Conservation (phyloP, 2,329 filamentous ascomycete species). For the Aspergillus quadrilineatus region DNA sequence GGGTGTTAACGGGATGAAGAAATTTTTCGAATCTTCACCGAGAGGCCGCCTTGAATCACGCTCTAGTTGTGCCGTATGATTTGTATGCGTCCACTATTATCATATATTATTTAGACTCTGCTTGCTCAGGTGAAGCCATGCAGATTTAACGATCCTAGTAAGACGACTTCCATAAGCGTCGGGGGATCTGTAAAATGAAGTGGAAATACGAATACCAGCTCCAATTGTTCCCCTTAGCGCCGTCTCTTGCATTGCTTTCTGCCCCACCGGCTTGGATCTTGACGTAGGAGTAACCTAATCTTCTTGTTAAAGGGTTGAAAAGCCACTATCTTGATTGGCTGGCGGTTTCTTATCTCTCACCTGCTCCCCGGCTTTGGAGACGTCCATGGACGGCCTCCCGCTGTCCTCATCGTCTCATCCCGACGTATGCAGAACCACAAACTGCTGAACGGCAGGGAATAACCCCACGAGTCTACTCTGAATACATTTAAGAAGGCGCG, state of each 20-base stretch:
- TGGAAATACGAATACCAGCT: conserved; percentile 6
- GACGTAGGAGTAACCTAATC: conserved; percentile 41
- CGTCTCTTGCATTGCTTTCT: conserved; percentile 13
- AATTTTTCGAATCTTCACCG: background rate
- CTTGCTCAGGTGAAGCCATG: too few relatives aligned
- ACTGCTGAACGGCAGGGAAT: background rate
- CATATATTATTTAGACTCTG: too few relatives aligned
- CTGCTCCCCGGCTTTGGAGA: conserved; percentile 8
- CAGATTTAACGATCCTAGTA: background rate
- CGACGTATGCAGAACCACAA: background rate
- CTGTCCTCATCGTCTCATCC: background rate
- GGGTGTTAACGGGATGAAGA: conserved; percentile 10
- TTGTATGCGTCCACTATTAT: background rate
- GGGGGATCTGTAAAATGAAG: background rate
- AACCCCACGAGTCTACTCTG: background rate
- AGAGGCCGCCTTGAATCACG: background rate
- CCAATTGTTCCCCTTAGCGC: conserved; percentile 15
- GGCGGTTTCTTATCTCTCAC: conserved; percentile 31
- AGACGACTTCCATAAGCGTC: background rate
- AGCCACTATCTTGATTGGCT: conserved; percentile 32
- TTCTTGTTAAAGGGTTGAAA: conserved; percentile 31
- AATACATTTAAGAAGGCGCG: background rate
- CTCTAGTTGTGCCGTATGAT: background rate
- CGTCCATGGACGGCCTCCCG: background rate
- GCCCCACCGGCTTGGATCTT: conserved; percentile 32